These are phyloP conservation scores for Fusarium illudens DNA, from an alignment of 2,329 filamentous ascomycete genomes.

Conservation along the genomic window DNA sequence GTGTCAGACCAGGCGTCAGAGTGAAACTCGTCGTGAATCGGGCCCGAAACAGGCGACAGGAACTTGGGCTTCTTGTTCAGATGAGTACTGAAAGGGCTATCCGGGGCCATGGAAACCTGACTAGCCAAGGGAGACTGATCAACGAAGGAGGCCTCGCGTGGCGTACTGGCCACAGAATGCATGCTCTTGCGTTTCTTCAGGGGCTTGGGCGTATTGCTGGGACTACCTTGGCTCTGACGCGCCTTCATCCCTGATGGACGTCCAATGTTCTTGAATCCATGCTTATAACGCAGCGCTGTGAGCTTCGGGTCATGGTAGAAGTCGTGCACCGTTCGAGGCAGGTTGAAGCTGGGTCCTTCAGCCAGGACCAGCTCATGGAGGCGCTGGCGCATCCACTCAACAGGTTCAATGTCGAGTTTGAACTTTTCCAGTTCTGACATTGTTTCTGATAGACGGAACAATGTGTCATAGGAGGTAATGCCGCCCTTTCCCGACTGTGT, in stretches of 20 bases:
- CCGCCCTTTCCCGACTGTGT: conserved; percentile 53
- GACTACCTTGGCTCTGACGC: conserved; percentile 37
- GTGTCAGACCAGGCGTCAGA: conserved; percentile 59
- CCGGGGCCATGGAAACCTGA: conserved; percentile 16
- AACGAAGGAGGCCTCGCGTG: conserved; percentile 40
- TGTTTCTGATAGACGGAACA: conserved; percentile 64
- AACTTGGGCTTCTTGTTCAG: conserved; percentile 41
- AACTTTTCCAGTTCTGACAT: conserved; percentile 64
- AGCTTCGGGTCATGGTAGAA: conserved; percentile 66
- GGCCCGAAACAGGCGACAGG: conserved; percentile 24
- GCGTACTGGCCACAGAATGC: conserved; percentile 43
- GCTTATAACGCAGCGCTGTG: conserved; percentile 57
- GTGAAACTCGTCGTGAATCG: conserved; percentile 51
- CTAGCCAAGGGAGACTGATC: conserved; percentile 41
- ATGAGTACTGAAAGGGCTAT: conserved; percentile 25
- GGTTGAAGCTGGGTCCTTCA: conserved; percentile 58
- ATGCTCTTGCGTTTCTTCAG: conserved; percentile 48
- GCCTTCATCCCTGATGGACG: conserved; percentile 60
- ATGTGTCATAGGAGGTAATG: conserved; percentile 63
- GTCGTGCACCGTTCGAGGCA: conserved; percentile 60
- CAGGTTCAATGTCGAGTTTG: conserved; percentile 59
- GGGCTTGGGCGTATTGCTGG: conserved; percentile 36
- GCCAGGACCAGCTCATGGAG: conserved; percentile 58
- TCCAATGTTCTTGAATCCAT: conserved; percentile 66
- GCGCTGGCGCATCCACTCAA: conserved; percentile 66